Evolutionary conservation across 768 basidiomycete species (phyloP), one percentile per base, ranked within the genome.

Genomic region (Pisolithus tinctorius): DNA sequence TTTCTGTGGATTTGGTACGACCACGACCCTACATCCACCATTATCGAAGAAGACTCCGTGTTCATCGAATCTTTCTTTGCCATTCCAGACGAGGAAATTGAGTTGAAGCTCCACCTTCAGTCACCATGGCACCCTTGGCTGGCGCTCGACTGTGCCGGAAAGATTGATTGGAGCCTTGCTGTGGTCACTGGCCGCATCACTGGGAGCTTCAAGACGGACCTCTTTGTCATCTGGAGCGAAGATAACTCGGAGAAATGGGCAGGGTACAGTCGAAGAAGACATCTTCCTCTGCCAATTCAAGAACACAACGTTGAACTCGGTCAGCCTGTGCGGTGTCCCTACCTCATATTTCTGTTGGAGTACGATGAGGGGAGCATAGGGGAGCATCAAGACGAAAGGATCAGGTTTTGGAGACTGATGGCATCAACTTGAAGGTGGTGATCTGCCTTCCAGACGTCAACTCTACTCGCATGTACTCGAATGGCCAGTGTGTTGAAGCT

Each of bases 161-260:
- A 98, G 88, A 86, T 98, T 56, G 95, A 96, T 74, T 85, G 94
- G 63, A 94, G 93, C 66, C 77, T 97, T 58, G 88, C 87, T 9
- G 98, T 98, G 91, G 94, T 98, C 40, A 93, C 93, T 6, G 84
- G 88, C 56, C 84, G 88, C 40, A 98, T 99, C 51, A 86, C 88
- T 17, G 89, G 93, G 67, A 93, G 83, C 57, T 98, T 98, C 76
- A 90, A 93, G 66, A 86, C 89, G 1, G 95, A 97, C 63, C 74
- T 96, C 14, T 97, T 97, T 67, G 93, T 97, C 67, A 95, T 98
- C 58, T 95, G 93, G 88, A 93, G 91, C 57, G 95, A 97, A 77
- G 95, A 97, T 69, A 96, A 96, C 70, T 90, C 94, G 3, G 91
- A 94, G 69, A 97, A 97, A 91, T 49, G 83, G 82, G 31, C 71